Base-by-base conservation (phyloP, 768 basidiomycete genomes). In the Phanerochaete sordida region DNA sequence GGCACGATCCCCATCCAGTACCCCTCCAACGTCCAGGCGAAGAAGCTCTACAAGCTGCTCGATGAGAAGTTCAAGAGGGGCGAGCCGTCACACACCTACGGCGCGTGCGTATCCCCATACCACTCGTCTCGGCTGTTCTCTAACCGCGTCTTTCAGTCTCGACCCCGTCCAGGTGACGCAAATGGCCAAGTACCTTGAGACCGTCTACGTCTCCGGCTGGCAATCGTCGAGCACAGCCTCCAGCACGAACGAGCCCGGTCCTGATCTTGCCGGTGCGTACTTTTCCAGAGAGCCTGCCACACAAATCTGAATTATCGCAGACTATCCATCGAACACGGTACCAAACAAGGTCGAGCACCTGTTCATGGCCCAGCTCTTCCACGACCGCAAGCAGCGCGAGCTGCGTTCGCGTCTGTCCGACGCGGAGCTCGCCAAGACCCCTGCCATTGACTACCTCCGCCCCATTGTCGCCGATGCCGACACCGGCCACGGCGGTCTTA, bases 321-420 rank as follows among this genome's bases (percentile, higher is more conserved):
- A 98, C 74, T 98, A 98, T 76, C 97, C 97, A 1, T 96, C 91
- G 52, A 98, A 98, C 79, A 98, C 97, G 23, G 96, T 98, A 0
- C 97, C 97, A 1, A 93, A 93, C 82, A 98, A 98, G 81, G 97
- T 98, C 63, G 93, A 98, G 73, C 97, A 98, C 64, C 82, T 98
- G 56, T 98, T 98, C 84, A 84, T 90, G 81, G 96, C 97, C 0
- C 97, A 98, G 72, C 86, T 98, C 45, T 98, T 98, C 87, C 97
- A 99, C 73, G 97, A 99, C 77, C 89, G 96, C 64, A 98, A 97
- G 75, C 96, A 98, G 73, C 87, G 85, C 57, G 91, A 94, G 70
- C 84, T 78, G 7, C 90, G 93, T 24, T 84, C 88, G 0, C 78
- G 69, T 62, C 72, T 95, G 78, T 78, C 87, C 26, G 86, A 90